A percentile compares a stretch with the other conserved stretches of the same genome.
phyloP scores from a whole-genome alignment of 805 yeast species.

The Yamadazyma paraphyllophila region DNA sequence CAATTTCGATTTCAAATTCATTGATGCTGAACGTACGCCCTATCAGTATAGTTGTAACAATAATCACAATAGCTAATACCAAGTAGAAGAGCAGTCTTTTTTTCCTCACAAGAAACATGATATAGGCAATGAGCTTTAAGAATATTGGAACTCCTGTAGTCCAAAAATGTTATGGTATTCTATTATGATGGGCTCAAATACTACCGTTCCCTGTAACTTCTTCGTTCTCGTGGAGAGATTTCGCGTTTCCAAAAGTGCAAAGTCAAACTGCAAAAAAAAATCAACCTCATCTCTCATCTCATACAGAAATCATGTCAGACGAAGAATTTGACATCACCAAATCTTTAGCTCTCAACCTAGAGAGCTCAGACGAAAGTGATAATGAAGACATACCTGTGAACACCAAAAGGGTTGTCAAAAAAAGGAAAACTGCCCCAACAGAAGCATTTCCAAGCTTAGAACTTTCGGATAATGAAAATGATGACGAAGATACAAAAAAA shows the following conservation, averaged over 20 bases:
- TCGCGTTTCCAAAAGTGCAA: neutral
- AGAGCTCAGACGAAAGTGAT: constrained; percentile 27
- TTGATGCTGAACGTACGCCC: constrained; percentile 4
- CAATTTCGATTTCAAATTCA: constrained; percentile 13
- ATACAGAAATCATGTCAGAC: constrained; percentile 13
- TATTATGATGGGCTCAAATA: too few species aligned
- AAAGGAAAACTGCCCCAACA: constrained; percentile 22
- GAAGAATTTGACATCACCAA: constrained; percentile 56
- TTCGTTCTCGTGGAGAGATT: neutral
- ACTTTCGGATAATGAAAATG: constrained; percentile 50
- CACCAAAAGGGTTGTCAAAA: constrained; percentile 21
- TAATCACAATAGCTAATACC: neutral
- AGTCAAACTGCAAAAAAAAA: neutral
- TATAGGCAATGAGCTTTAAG: neutral
- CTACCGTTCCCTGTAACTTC: too few species aligned
- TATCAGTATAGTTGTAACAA: neutral
- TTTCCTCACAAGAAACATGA: neutral
- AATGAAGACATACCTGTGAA: neutral
- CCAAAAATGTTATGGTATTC: too few species aligned
- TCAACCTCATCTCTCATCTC: constrained; percentile 12
- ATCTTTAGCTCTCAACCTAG: constrained; percentile 49
- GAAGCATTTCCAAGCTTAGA: constrained; percentile 50
- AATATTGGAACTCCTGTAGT: neutral
- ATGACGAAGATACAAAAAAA: constrained; percentile 21
- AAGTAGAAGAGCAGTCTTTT: neutral